A percentile compares a stretch with the other conserved stretches of the same genome.
Conservation (phyloP, 192 early-diverging fungal genomes). For the Dispira parvispora region DNA sequence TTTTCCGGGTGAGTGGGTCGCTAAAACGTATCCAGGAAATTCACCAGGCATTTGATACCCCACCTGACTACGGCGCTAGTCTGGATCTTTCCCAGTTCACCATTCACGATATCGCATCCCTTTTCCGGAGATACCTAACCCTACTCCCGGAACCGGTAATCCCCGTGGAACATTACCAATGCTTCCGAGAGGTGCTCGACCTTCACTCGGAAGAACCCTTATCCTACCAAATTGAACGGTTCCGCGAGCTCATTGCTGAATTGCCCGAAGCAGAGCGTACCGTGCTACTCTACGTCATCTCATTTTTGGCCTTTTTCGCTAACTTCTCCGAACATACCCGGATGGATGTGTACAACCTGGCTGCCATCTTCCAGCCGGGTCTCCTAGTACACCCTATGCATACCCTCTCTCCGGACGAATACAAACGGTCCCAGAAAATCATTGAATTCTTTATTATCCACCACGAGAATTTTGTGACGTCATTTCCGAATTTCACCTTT, state of each 20-base stretch:
- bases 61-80: slow-evolving; percentile 40
- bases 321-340: slow-evolving; percentile 28
- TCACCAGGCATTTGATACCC: slow-evolving; percentile 46
- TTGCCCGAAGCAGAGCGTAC: slow-evolving; percentile 41
- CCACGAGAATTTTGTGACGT: slow-evolving; percentile 11
- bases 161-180: slow-evolving; percentile 39
- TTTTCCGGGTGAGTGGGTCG: slow-evolving; percentile 59
- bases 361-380: slow-evolving; percentile 60
- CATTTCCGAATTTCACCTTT: slow-evolving; percentile 5
- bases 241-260: slow-evolving; percentile 35
- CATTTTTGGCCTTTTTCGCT: slow-evolving; percentile 34
- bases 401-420: slow-evolving; percentile 49
- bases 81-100: slow-evolving; percentile 48
- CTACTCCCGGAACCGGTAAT: slow-evolving; percentile 60
- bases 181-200: slow-evolving; percentile 39
- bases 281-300: slow-evolving; percentile 51
- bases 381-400: slow-evolving; percentile 56
- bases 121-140: slow-evolving; percentile 53
- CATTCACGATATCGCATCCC: slow-evolving; percentile 61
- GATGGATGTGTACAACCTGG: slow-evolving; percentile 59
- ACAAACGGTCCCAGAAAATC: slow-evolving; percentile 55
- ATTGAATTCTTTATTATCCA: slow-evolving; percentile 53
- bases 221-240: slow-evolving; percentile 16
- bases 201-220: neutral
- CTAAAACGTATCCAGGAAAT: slow-evolving; percentile 52